These are phyloP conservation scores for Xylaria arbuscula DNA, from an alignment of 2,329 filamentous ascomycete genomes.

Conservation along the genomic window DNA sequence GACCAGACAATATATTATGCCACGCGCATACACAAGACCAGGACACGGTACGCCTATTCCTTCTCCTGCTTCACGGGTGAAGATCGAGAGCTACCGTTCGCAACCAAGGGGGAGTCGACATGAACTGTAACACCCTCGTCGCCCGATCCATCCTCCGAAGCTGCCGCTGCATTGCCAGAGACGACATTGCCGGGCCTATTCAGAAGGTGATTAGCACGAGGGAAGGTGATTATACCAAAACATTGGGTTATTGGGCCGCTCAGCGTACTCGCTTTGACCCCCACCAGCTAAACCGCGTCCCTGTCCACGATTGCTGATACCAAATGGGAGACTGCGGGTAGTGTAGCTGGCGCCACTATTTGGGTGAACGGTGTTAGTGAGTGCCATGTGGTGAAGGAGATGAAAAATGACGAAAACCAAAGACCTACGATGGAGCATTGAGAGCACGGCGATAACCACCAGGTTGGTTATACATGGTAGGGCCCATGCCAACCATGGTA, in stretches of 20 bases:
- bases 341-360: constrained; percentile 33
- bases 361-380: constrained; percentile 29
- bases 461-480: constrained; percentile 58
- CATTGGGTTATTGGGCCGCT: constrained; percentile 17
- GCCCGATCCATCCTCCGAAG: constrained; percentile 60
- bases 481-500: constrained; percentile 67
- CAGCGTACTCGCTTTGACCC: constrained; percentile 42
- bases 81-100: constrained; percentile 59
- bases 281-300: constrained; percentile 35
- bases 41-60: constrained; percentile 44
- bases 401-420: constrained; percentile 25
- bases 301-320: constrained; percentile 37
- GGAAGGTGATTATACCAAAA: constrained; percentile 18
- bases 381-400: constrained; percentile 1
- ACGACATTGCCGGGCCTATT: constrained; percentile 56
- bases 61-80: constrained; percentile 62
- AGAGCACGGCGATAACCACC: constrained; percentile 52
- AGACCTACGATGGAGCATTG: constrained; percentile 40
- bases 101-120: constrained; percentile 59
- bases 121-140: constrained; percentile 67
- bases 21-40: constrained; percentile 41
- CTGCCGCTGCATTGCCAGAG: constrained; percentile 52
- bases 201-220: constrained; percentile 50
- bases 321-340: constrained; percentile 30
- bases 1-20: constrained; percentile 46